Evolutionary conservation across 306 rosid species (phyloP).

Genomic region (Quercus rubra): DNA sequence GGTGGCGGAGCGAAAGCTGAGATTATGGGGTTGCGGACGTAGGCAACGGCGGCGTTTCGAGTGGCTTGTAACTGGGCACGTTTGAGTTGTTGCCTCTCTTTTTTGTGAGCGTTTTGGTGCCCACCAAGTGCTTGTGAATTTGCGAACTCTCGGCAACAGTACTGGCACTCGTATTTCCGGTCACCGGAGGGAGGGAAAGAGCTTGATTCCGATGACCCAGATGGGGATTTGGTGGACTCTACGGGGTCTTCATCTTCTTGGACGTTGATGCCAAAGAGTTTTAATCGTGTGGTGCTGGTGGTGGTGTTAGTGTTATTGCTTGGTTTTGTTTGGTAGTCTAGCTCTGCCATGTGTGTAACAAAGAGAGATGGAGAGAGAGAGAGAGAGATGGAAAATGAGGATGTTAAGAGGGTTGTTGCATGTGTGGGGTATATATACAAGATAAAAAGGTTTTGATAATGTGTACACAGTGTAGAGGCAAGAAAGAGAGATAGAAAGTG

Average conservation of each 20-base stretch:
- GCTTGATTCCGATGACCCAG: conserved; percentile 68
- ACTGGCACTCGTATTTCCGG: conserved; percentile 93
- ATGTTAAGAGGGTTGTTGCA: conserved; percentile 52
- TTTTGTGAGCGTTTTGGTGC: conserved; percentile 98
- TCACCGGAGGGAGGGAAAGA: conserved; percentile 55
- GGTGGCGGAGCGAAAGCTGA: conserved; percentile 89
- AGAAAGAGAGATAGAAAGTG: conserved; percentile 2
- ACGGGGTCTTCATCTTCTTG: conserved; percentile 58
- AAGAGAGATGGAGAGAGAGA: conserved; percentile 29
- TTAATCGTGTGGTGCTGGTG: conserved; percentile 48
- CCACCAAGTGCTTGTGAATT: conserved; percentile 99
- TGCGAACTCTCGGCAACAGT: conserved; percentile 89
- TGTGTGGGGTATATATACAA: conserved; percentile 60
- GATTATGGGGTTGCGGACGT: conserved; percentile 77
- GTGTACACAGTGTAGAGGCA: conserved; percentile 10
- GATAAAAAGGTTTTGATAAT: conserved; percentile 19
- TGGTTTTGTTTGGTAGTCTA: conserved; percentile 48
- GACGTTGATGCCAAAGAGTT: conserved; percentile 84
- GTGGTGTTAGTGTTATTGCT: conserved; percentile 23
- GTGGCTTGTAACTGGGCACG: conserved; percentile 86
- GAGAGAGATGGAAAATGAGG: conserved; percentile 15
- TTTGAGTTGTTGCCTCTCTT: conserved; percentile 89
- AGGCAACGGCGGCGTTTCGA: conserved; percentile 81
- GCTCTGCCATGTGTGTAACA: conserved; percentile 39
- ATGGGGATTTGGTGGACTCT: conserved; percentile 60